Percentiles rank a stretch among this genome's conserved stretches.
These are phyloP conservation scores for Ceratocystiopsis sp. DNA, from an alignment of 2,329 filamentous ascomycete species.

Conservation along the genomic window DNA sequence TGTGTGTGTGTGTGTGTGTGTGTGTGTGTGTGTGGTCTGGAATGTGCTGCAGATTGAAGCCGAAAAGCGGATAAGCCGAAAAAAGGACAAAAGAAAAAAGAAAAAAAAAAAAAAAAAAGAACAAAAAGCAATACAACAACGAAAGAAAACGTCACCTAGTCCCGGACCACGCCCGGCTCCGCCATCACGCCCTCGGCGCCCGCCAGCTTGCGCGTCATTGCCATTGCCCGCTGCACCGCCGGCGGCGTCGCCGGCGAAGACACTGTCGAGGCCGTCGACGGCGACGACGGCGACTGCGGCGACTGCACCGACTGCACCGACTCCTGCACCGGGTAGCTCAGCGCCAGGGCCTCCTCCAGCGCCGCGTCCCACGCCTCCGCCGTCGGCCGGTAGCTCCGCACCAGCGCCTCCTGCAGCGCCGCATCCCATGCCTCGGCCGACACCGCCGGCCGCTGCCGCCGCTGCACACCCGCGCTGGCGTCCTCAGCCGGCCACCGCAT, in stretches of 20 bases:
- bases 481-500: background rate
- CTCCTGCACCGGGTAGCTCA: slow-evolving; percentile 16
- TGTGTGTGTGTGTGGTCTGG: no score
- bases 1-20: no score
- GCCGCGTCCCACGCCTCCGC: slow-evolving; percentile 21
- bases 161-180: background rate
- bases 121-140: background rate
- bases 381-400: slow-evolving; percentile 13
- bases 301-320: slow-evolving; percentile 19
- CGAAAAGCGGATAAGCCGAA: no score
- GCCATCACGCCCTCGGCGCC: slow-evolving; percentile 8
- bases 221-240: no score
- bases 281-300: slow-evolving; percentile 9
- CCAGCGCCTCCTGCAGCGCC: slow-evolving; percentile 17
- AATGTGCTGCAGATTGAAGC: background rate
- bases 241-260: no score
- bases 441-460: no score
- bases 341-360: slow-evolving; percentile 18
- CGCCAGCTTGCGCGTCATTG: slow-evolving; percentile 8
- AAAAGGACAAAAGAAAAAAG: background rate
- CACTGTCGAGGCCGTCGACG: slow-evolving; percentile 6
- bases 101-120: background rate
- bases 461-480: no score
- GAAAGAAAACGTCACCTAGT: background rate
- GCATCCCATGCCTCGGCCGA: no score